phyloP scores from a whole-genome alignment of 176 grass and related monocot species.

The Bromus sterilis region DNA sequence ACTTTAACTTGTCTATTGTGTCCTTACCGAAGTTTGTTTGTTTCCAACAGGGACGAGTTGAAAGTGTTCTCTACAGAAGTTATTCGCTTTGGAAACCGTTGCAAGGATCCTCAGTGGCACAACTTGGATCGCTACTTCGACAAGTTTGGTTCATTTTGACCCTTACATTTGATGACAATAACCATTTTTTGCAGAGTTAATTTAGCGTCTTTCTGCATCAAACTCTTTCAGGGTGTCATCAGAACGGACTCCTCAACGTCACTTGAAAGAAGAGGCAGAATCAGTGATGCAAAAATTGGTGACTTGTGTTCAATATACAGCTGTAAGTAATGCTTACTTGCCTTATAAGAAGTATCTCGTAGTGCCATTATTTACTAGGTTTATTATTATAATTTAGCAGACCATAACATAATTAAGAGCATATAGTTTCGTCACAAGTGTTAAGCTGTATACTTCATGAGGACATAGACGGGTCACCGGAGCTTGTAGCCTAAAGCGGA shows the following conservation, averaged over 20 bases:
- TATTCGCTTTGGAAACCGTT: conserved; percentile 93
- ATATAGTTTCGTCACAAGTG: not conserved
- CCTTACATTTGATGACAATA: not conserved
- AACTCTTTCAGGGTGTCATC: conserved; percentile 51
- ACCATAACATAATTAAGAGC: not conserved
- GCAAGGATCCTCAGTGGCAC: conserved; percentile 99
- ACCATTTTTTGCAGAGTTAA: conserved; percentile 10
- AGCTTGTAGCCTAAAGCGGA: not conserved
- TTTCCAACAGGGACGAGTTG: conserved; percentile 79
- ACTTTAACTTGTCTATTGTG: conserved; percentile 14
- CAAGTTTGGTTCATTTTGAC: conserved; percentile 50
- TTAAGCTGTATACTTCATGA: conserved; percentile 5
- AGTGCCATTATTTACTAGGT: not conserved
- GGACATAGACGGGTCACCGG: not conserved
- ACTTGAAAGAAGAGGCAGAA: conserved; percentile 76
- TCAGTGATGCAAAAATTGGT: conserved; percentile 79
- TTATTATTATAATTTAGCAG: conserved; percentile 1
- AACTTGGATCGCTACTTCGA: conserved; percentile 94
- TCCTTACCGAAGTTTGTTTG: conserved; percentile 24
- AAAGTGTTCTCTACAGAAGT: conserved; percentile 92
- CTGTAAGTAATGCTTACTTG: conserved; percentile 53
- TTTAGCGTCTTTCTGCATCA: not conserved
- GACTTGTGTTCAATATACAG: conserved; percentile 77
- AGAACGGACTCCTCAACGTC: conserved; percentile 65
- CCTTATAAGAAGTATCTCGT: not conserved